phyloP scores from a whole-genome alignment of 2,329 filamentous ascomycete genomes.

The Fusarium newnesense region DNA sequence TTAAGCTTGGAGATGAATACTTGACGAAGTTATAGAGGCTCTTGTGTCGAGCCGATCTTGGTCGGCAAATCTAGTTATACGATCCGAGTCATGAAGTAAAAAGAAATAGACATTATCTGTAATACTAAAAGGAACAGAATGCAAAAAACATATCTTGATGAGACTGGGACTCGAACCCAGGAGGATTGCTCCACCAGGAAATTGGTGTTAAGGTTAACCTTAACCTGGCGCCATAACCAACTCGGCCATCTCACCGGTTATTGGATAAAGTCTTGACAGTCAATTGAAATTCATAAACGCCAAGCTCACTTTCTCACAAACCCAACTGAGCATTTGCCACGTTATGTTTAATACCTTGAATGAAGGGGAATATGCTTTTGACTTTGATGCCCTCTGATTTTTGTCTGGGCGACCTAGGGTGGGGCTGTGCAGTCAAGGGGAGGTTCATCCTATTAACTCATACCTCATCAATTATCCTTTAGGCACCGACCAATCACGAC shows the following conservation, averaged over 20 bases:
- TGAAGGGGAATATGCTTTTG: fast-evolving
- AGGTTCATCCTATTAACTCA: neutral
- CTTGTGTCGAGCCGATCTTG: fast-evolving
- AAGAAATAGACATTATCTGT: conserved; percentile 51
- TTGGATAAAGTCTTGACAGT: fast-evolving
- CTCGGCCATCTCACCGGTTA: conserved; percentile 32
- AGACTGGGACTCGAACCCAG: conserved; percentile 37
- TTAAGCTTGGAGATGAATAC: neutral
- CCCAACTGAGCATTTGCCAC: neutral
- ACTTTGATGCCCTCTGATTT: fast-evolving
- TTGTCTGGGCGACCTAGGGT: fast-evolving
- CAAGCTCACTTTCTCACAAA: neutral
- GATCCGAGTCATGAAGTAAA: conserved; percentile 42
- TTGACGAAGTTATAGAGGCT: fast-evolving
- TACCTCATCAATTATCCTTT: neutral
- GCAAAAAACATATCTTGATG: conserved; percentile 12
- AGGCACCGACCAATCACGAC: neutral
- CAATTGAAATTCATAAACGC: fast-evolving
- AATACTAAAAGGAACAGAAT: fast-evolving
- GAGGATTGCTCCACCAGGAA: conserved; percentile 36
- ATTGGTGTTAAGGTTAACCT: conserved; percentile 31
- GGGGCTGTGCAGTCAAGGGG: no score
- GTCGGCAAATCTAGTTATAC: no score
- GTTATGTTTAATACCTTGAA: neutral
- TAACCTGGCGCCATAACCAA: conserved; percentile 37